phyloP scores from a whole-genome alignment of 257 asterid genomes.

The Linaria vulgaris region DNA sequence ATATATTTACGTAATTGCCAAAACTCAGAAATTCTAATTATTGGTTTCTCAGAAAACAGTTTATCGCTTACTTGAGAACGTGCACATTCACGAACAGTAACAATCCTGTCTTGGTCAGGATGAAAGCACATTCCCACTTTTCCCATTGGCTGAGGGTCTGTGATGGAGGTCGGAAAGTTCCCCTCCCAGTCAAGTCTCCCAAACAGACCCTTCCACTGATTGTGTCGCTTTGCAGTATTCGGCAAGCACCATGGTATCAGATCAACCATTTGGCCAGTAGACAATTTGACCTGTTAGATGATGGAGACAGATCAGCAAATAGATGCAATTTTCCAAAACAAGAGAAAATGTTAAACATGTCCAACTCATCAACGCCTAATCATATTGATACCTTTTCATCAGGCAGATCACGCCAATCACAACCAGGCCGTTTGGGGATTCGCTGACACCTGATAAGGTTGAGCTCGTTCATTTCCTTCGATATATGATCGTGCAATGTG shows the following conservation, averaged over 20 bases:
- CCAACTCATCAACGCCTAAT: slow-evolving; percentile 2
- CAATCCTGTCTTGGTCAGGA: slow-evolving; percentile 92
- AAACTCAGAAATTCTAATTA: neutral
- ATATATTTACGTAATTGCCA: too few species aligned
- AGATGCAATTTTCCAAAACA: slow-evolving; percentile 14
- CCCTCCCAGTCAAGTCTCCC: slow-evolving; percentile 98
- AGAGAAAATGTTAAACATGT: slow-evolving; percentile 9
- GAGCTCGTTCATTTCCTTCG: slow-evolving; percentile 90
- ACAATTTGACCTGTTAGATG: slow-evolving; percentile 62
- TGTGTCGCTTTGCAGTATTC: slow-evolving; percentile 95
- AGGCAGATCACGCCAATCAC: slow-evolving; percentile 96
- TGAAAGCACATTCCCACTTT: slow-evolving; percentile 99
- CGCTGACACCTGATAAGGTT: slow-evolving; percentile 76
- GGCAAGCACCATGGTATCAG: slow-evolving; percentile 98
- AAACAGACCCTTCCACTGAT: slow-evolving; percentile 97
- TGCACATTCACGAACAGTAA: slow-evolving; percentile 96
- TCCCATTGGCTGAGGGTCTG: slow-evolving; percentile 98
- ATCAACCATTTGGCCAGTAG: slow-evolving; percentile 83
- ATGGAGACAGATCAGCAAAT: slow-evolving; percentile 15
- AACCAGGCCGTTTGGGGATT: slow-evolving; percentile 84
- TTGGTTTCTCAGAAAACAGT: too few species aligned
- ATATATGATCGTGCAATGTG: slow-evolving; percentile 64
- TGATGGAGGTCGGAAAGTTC: slow-evolving; percentile 82
- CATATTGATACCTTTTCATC: slow-evolving; percentile 72
- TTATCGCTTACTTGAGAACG: slow-evolving; percentile 78